Percentiles rank a stretch among this genome's conserved stretches.
phyloP scores from a whole-genome alignment of 139 green algal genomes.

The Pedinophyceae sp. region DNA sequence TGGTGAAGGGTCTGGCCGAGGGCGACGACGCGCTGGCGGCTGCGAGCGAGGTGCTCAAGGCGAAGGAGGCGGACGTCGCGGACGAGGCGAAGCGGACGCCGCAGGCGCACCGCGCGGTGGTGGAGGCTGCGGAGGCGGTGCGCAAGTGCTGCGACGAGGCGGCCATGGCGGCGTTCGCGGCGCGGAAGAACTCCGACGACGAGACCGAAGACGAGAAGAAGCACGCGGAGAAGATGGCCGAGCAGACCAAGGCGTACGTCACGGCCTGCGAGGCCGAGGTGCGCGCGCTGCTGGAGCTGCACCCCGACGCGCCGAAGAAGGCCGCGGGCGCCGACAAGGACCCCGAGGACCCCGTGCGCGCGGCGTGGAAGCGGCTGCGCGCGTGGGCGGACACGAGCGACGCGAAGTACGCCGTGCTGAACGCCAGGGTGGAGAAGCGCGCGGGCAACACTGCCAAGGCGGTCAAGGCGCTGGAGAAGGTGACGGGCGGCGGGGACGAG shows the following conservation, averaged over 20 bases:
- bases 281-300: constrained; percentile 27
- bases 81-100: too few relatives aligned
- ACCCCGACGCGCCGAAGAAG: constrained; percentile 4
- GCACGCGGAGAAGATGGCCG: neutral
- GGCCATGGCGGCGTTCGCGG: too few relatives aligned
- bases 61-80: too few relatives aligned
- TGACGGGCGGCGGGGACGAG: constrained; percentile 10
- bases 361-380: constrained; percentile 19
- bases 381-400: constrained; percentile 47
- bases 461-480: constrained; percentile 23
- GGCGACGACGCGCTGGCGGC: too few relatives aligned
- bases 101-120: too few relatives aligned
- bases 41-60: too few relatives aligned
- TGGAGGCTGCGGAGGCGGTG: too few relatives aligned
- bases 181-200: too few relatives aligned
- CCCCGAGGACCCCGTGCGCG: neutral
- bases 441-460: constrained; percentile 19
- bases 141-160: too few relatives aligned
- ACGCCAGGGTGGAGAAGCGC: constrained; percentile 31
- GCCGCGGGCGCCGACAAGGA: neutral
- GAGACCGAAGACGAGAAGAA: too few relatives aligned
- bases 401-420: constrained; percentile 29
- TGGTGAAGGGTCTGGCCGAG: too few relatives aligned
- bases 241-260: neutral
- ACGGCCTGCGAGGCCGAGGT: constrained; percentile 19